These are phyloP conservation scores for Blastobotrys buckinghamii DNA, from an alignment of 1,139 yeast genomes.

Conservation along the genomic window DNA sequence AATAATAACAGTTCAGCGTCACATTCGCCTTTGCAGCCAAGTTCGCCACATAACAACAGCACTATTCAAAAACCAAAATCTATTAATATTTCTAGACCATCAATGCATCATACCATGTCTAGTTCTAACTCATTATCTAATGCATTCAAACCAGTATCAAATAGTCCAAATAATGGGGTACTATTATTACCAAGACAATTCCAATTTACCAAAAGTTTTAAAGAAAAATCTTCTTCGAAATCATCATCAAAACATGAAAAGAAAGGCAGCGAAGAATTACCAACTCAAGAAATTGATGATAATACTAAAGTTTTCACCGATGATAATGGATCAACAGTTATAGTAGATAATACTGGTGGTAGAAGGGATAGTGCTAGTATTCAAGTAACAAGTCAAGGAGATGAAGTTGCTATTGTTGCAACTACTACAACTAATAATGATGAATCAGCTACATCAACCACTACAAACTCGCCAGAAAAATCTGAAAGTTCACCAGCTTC, in stretches of 20 bases:
- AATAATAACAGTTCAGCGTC: no score
- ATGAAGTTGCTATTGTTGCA: background rate
- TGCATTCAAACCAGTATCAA: slow-evolving; percentile 4
- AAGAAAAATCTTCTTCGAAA: no score
- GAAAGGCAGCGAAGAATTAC: background rate
- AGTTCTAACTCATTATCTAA: background rate
- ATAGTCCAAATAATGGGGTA: slow-evolving; percentile 26
- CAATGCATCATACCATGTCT: slow-evolving; percentile 1
- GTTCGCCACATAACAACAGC: background rate
- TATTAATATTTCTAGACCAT: background rate
- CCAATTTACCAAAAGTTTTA: slow-evolving; percentile 17
- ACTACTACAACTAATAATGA: background rate
- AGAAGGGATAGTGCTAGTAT: background rate
- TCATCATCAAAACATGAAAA: background rate
- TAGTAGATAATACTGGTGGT: background rate
- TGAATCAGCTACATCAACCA: background rate
- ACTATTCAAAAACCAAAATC: background rate
- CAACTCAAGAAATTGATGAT: background rate
- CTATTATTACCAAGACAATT: slow-evolving; percentile 29
- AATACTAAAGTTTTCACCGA: background rate
- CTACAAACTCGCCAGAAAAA: background rate
- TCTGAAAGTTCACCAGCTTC: background rate
- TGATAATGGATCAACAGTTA: background rate
- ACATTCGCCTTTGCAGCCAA: background rate
- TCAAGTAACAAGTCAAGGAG: background rate